Conservation (phyloP, 495 filamentous ascomycete species). For the Cudoniella acicularis region DNA sequence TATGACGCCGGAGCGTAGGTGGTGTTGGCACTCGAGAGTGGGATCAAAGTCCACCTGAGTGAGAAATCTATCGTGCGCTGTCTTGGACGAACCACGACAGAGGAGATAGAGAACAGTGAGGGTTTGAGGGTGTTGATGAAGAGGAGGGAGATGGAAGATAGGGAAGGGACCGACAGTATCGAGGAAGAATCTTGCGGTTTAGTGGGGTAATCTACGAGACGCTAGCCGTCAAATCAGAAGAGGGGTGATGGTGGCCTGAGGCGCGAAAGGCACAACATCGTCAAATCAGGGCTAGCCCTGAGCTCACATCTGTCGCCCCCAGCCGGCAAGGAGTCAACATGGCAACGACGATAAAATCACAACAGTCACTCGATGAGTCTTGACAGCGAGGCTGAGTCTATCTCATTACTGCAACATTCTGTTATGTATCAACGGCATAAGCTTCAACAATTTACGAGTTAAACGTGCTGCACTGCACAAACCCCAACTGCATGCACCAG, state of each 20-base stretch:
- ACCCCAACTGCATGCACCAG: too few species aligned
- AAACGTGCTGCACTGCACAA: too few species aligned
- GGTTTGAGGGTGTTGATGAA: constrained; percentile 2
- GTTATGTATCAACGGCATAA: too few species aligned
- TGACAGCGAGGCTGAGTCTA: too few species aligned
- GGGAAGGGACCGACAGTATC: not conserved
- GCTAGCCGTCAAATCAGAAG: not conserved
- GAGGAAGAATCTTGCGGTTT: not conserved
- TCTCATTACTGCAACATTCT: not conserved
- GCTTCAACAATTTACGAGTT: too few species aligned
- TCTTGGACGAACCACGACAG: constrained; percentile 14
- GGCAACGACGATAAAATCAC: too few species aligned
- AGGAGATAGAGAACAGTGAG: constrained; percentile 12
- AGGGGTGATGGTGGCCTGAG: not conserved
- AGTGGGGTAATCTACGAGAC: not conserved
- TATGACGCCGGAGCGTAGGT: constrained; percentile 18
- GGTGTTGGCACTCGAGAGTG: constrained; percentile 8
- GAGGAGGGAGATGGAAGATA: not conserved
- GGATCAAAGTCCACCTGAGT: constrained; percentile 11
- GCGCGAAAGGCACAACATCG: not conserved
- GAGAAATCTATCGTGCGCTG: constrained; percentile 23
- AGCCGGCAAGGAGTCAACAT: not conserved
- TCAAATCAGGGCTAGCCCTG: not conserved
- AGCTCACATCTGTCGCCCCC: too few species aligned
- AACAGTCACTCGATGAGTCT: too few species aligned